Evolutionary conservation across 768 basidiomycete genomes (phyloP).

Genomic region (Gymnopilus junonius): DNA sequence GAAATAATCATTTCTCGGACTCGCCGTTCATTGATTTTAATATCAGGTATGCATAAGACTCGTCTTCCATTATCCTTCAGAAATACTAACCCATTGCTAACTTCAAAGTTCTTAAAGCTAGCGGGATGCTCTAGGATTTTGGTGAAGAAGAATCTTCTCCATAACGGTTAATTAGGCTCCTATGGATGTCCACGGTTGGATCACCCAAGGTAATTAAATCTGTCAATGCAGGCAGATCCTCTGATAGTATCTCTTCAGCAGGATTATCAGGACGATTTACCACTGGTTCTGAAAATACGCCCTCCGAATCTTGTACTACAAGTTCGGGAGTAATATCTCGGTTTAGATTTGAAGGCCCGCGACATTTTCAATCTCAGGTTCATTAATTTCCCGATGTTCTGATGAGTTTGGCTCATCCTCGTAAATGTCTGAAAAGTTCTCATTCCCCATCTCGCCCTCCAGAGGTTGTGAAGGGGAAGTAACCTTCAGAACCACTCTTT

Average conservation of each 20-base stretch:
- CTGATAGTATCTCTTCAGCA: not conserved
- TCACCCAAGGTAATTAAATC: constrained; percentile 5
- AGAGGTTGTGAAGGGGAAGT: not conserved
- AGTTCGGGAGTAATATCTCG: not conserved
- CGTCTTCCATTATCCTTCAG: constrained; percentile 4
- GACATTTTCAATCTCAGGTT: not conserved
- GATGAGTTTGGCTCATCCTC: not conserved
- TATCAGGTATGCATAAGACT: constrained; percentile 22
- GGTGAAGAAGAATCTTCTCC: constrained; percentile 16
- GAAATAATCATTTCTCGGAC: constrained; percentile 9
- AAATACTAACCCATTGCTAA: constrained; percentile 12
- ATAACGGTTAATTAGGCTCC: constrained; percentile 7
- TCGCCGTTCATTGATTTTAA: constrained; percentile 13
- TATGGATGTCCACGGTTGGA: not conserved
- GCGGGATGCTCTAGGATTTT: constrained; percentile 12
- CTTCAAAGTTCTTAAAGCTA: constrained; percentile 19
- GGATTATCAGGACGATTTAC: not conserved
- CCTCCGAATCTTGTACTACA: not conserved
- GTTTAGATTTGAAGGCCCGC: too few relatives aligned
- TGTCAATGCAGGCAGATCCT: constrained; percentile 1
- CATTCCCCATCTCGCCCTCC: not conserved
- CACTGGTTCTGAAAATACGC: not conserved
- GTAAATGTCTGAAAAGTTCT: not conserved
- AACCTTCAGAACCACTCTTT: constrained; percentile 8
- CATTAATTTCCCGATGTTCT: not conserved